A percentile compares a stretch with the other conserved stretches of the same genome.
Evolutionary conservation across 1,284 basidiomycete species (phyloP).

Genomic region (Spongispora temasekensis): DNA sequence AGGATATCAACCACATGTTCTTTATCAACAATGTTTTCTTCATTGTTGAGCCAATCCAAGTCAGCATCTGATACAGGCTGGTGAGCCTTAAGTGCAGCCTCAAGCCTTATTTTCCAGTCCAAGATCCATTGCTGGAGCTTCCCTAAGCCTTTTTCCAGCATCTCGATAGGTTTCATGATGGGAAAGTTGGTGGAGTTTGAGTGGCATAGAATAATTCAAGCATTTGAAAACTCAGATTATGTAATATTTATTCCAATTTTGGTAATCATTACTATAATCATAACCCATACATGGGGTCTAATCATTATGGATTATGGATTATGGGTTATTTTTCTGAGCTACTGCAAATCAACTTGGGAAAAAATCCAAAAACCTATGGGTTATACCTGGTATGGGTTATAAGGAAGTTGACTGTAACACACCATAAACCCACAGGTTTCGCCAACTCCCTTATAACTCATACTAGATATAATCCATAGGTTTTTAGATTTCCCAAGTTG

Average conservation of each 20-base stretch:
- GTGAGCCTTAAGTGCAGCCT: neutral
- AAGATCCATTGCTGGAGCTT: neutral
- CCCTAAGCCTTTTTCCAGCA: neutral
- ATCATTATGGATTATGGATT: neutral
- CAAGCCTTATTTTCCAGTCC: neutral
- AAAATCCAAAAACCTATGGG: neutral
- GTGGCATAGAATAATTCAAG: neutral
- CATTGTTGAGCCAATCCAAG: neutral
- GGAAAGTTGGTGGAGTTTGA: neutral
- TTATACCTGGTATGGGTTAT: no score
- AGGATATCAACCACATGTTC: neutral
- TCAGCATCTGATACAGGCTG: neutral
- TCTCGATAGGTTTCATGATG: neutral
- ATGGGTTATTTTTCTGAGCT: no score
- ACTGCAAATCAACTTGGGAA: neutral
- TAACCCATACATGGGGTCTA: neutral
- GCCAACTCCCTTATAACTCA: no score
- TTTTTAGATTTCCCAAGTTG: no score
- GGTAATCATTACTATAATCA: neutral
- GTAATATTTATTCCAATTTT: neutral
- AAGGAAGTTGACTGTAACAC: neutral
- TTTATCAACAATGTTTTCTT: neutral
- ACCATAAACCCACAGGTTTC: no score
- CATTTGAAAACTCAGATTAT: neutral
- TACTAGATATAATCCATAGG: no score